Percentiles rank a stretch among this genome's conserved stretches.
These are phyloP conservation scores for Lactarius pseudohatsudake DNA, from an alignment of 768 basidiomycete genomes.

Conservation along the genomic window DNA sequence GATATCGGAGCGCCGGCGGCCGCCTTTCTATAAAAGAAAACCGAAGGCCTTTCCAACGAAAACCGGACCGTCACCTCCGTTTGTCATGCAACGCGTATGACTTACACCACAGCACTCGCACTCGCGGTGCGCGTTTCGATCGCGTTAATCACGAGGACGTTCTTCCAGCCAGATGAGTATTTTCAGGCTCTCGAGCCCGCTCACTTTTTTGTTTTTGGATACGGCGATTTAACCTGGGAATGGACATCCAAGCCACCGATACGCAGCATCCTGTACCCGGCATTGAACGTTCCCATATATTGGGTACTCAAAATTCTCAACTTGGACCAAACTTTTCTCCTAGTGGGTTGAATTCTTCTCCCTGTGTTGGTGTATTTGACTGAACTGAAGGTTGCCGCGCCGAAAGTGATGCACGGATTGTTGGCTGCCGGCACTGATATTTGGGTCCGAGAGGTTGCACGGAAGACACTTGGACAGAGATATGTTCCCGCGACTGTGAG, in stretches of 20 bases:
- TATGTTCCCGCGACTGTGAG: conserved; percentile 66
- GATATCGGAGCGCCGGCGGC: no score
- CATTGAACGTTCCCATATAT: conserved; percentile 77
- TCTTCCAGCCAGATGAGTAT: conserved; percentile 97
- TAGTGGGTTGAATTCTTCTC: conserved; percentile 54
- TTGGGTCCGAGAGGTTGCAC: conserved; percentile 62
- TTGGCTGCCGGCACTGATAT: conserved; percentile 83
- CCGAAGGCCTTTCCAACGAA: no score
- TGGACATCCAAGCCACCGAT: conserved; percentile 74
- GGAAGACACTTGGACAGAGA: conserved; percentile 53
- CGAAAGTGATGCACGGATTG: conserved; percentile 70
- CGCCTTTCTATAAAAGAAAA: neutral
- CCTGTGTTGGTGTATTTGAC: neutral
- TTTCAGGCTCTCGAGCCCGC: conserved; percentile 95
- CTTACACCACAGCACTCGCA: conserved; percentile 35
- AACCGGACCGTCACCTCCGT: neutral
- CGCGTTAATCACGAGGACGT: conserved; percentile 72
- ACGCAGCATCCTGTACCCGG: conserved; percentile 79
- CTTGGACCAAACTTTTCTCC: conserved; percentile 52
- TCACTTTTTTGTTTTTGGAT: conserved; percentile 84
- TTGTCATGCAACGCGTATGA: neutral
- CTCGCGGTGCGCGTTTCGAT: conserved; percentile 54
- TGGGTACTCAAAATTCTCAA: conserved; percentile 58
- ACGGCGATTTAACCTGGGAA: conserved; percentile 95
- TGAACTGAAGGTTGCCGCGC: conserved; percentile 60